A percentile compares a stretch with the other conserved stretches of the same genome.
Evolutionary conservation across 2,329 filamentous ascomycete genomes (phyloP).

Genomic region (Fusarium dimerum): DNA sequence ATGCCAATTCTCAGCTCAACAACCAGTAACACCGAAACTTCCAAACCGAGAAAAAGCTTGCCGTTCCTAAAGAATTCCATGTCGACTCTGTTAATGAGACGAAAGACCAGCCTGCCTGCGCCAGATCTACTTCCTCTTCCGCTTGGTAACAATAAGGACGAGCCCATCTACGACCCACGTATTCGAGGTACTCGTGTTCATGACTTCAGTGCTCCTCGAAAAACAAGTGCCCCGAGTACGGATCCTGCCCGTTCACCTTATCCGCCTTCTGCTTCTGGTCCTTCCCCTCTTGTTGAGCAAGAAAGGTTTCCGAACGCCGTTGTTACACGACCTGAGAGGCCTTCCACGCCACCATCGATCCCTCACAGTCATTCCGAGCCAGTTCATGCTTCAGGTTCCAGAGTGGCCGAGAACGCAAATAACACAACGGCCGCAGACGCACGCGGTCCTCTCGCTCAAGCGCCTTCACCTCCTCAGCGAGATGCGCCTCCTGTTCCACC

Average conservation of each 20-base stretch:
- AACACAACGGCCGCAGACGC: constrained; percentile 29
- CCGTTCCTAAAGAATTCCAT: constrained; percentile 62
- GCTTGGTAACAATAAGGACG: constrained; percentile 40
- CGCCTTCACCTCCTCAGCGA: constrained; percentile 4
- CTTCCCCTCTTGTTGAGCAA: constrained; percentile 14
- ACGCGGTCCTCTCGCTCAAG: constrained; percentile 9
- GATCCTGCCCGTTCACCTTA: constrained; percentile 12
- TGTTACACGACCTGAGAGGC: constrained; percentile 5
- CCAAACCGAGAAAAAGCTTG: constrained; percentile 54
- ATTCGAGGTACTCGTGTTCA: constrained; percentile 66
- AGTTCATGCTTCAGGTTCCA: constrained; percentile 29
- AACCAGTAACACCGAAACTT: constrained; percentile 37
- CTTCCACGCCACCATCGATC: constrained; percentile 10
- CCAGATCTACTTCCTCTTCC: constrained; percentile 46
- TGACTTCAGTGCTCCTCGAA: constrained; percentile 64
- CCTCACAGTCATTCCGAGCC: constrained; percentile 36
- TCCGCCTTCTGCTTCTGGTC: constrained; percentile 15
- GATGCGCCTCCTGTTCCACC: constrained; percentile 41
- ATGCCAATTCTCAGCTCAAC: constrained; percentile 34
- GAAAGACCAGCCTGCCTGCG: constrained; percentile 53
- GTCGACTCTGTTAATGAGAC: constrained; percentile 58
- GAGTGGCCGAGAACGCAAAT: constrained; percentile 25
- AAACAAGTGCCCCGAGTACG: constrained; percentile 28
- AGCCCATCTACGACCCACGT: constrained; percentile 59
- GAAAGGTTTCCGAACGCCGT: constrained; percentile 13